Conservation (phyloP, 1,284 basidiomycete species). For the Lignosus rhinocerotis region DNA sequence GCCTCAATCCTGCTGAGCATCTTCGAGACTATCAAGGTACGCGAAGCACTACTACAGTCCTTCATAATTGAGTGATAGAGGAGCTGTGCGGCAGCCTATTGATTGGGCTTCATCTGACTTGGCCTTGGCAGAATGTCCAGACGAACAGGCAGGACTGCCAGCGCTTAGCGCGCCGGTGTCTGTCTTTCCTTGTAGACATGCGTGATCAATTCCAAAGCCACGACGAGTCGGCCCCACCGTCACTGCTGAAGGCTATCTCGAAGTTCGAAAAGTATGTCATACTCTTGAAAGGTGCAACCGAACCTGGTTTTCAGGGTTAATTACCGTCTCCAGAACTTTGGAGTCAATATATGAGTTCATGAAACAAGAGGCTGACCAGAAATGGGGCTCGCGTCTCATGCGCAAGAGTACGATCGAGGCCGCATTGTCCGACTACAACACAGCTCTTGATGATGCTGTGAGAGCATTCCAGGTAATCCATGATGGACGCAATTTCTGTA, state of each 20-base stretch:
- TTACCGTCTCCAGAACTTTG: slow-evolving; percentile 34
- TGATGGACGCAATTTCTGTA: neutral
- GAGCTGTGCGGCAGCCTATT: no score
- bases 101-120: neutral
- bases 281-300: neutral
- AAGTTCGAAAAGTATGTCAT: slow-evolving; percentile 44
- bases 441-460: slow-evolving; percentile 44
- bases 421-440: slow-evolving; percentile 36
- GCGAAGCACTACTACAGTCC: no score
- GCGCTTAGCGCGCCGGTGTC: slow-evolving; percentile 44
- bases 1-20: slow-evolving; percentile 45
- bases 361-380: slow-evolving; percentile 38
- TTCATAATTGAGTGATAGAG: no score
- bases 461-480: slow-evolving; percentile 46
- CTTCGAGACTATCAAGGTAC: slow-evolving; percentile 48
- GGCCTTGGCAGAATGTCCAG: slow-evolving; percentile 25
- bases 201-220: slow-evolving; percentile 48
- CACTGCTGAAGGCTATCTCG: slow-evolving; percentile 43
- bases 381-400: slow-evolving; percentile 44
- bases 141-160: slow-evolving; percentile 44
- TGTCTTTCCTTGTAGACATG: slow-evolving; percentile 46
- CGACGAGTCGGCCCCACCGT: slow-evolving; percentile 45
- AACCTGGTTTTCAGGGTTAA: neutral
- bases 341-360: slow-evolving; percentile 43
- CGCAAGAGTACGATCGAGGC: slow-evolving; percentile 42